Conservation (phyloP, 257 asterid genomes). For the Hygrophila difformis region DNA sequence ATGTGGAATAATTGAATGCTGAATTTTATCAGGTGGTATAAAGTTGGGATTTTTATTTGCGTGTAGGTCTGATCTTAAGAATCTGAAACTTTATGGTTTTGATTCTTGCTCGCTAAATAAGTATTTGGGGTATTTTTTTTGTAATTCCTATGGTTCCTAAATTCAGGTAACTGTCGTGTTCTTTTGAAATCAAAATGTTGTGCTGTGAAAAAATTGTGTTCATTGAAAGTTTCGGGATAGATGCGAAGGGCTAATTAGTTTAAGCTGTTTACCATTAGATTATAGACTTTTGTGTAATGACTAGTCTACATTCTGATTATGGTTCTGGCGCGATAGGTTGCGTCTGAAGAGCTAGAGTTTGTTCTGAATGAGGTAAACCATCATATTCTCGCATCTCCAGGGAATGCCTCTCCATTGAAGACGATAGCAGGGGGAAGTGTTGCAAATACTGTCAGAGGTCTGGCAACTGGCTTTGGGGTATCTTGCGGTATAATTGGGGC, state of each 20-base stretch:
- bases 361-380: slow-evolving; percentile 52
- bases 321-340: slow-evolving; percentile 43
- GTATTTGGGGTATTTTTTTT: slow-evolving; percentile 1
- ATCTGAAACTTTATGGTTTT: too few relatives aligned
- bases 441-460: slow-evolving; percentile 89
- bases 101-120: neutral
- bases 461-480: slow-evolving; percentile 83
- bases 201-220: too few relatives aligned
- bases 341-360: slow-evolving; percentile 59
- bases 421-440: slow-evolving; percentile 99
- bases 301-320: neutral
- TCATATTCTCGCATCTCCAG: slow-evolving; percentile 38
- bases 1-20: too few relatives aligned
- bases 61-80: too few relatives aligned
- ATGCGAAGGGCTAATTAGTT: slow-evolving; percentile 4
- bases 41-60: too few relatives aligned
- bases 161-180: neutral
- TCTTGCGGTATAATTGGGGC: slow-evolving; percentile 92
- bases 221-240: slow-evolving; percentile 1
- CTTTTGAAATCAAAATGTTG: neutral
- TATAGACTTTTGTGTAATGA: too few relatives aligned
- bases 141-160: too few relatives aligned
- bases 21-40: too few relatives aligned
- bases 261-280: neutral
- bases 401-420: slow-evolving; percentile 37